A percentile compares a stretch with the other conserved stretches of the same genome.
Evolutionary conservation across 805 yeast species (phyloP).

Genomic region (Zygosaccharomyces bailii): DNA sequence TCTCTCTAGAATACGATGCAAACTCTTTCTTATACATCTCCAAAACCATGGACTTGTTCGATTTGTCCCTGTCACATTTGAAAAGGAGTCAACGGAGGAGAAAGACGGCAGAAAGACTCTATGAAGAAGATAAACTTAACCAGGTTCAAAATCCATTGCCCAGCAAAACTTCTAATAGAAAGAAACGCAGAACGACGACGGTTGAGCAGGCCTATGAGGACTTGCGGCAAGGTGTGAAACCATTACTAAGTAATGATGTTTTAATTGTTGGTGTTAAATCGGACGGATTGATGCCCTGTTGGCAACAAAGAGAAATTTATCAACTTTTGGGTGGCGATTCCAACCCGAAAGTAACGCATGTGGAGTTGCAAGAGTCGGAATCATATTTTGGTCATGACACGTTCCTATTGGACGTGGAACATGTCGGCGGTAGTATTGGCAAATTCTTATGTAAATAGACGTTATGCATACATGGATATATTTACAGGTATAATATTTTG

Average conservation of each 20-base stretch:
- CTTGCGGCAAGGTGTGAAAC: conserved; percentile 59
- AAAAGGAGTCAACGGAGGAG: conserved; percentile 43
- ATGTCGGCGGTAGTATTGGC: conserved; percentile 75
- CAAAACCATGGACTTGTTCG: conserved; percentile 94
- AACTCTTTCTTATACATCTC: conserved; percentile 83
- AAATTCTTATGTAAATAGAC: conserved; percentile 46
- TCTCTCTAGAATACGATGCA: conserved; percentile 86
- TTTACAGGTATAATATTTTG: background rate
- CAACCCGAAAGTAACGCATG: conserved; percentile 49
- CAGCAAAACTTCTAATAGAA: conserved; percentile 32
- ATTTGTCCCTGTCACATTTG: conserved; percentile 55
- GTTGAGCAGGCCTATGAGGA: conserved; percentile 59
- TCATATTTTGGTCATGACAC: conserved; percentile 92
- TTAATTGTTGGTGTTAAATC: conserved; percentile 90
- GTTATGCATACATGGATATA: conserved; percentile 4
- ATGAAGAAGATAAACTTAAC: conserved; percentile 21
- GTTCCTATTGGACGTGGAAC: conserved; percentile 71
- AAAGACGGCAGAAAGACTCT: conserved; percentile 35
- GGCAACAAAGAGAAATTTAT: conserved; percentile 88
- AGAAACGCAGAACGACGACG: conserved; percentile 49
- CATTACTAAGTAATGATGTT: conserved; percentile 60
- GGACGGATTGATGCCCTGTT: conserved; percentile 85
- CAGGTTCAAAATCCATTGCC: conserved; percentile 23
- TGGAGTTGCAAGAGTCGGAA: conserved; percentile 71
- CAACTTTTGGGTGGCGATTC: conserved; percentile 49